Evolutionary conservation across 176 grass and related monocot genomes (phyloP).

Genomic region (Thinopyrum elongatum): DNA sequence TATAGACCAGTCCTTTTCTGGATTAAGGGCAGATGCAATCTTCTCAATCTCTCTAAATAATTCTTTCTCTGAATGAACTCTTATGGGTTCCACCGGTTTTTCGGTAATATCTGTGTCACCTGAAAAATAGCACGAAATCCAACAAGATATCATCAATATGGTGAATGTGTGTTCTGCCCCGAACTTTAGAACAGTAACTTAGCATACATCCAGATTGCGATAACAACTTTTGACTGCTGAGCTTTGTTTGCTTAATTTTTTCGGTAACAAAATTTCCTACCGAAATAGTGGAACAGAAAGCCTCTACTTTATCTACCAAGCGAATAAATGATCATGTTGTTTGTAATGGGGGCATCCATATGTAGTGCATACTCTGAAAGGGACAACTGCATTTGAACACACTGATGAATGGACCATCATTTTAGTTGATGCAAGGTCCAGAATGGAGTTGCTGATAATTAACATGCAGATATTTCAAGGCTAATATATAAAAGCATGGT

Average conservation of each 20-base stretch:
- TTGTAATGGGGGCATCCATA: neutral
- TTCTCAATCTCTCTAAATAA: constrained; percentile 77
- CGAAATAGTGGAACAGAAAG: constrained; percentile 18
- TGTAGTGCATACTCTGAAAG: neutral
- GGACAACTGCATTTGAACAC: neutral
- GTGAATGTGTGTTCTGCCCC: neutral
- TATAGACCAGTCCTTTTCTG: constrained; percentile 86
- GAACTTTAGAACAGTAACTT: constrained; percentile 12
- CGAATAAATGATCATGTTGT: neutral
- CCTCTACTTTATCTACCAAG: constrained; percentile 4
- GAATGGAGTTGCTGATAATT: neutral
- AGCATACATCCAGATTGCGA: neutral
- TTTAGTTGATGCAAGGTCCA: neutral
- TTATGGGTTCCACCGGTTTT: constrained; percentile 69
- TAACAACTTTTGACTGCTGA: neutral
- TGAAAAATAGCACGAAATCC: constrained; percentile 29
- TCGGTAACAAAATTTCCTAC: neutral
- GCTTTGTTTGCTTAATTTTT: neutral
- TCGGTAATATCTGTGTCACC: constrained; percentile 69
- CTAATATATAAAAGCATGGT: neutral
- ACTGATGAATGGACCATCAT: neutral
- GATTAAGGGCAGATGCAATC: constrained; percentile 59
- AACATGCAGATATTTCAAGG: neutral
- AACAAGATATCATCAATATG: constrained; percentile 11
- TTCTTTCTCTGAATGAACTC: constrained; percentile 83